Evolutionary conservation across 345 rosid genomes (phyloP), one percentile per base, ranked within the genome.

Genomic region (Heritiera fomes): DNA sequence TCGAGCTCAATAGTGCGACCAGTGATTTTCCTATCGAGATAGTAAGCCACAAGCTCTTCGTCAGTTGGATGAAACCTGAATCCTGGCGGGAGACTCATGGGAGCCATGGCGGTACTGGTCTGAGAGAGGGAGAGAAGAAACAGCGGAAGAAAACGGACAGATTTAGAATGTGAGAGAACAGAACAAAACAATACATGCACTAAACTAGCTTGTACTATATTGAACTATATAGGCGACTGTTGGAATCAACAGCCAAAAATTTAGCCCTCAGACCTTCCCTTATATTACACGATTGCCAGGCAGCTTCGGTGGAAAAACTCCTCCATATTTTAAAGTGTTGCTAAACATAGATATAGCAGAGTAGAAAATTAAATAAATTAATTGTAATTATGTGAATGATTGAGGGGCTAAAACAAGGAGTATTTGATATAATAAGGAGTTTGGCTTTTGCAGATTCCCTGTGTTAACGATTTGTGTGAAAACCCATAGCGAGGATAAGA

Each of bases 21-120:
- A 10, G 62, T 89, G 71, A 92, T 91, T 79, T 90, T 92, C 73
- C 94, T 78, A 71, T 90, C 90, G 0, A 92, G 90, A 83, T 92
- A 92, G 82, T 92, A 92, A 14, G 88, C 92, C 45, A 92, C 94
- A 28, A 92, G 90, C 80, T 92, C 96, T 85, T 92, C 96, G 18
- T 92, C 96, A 2, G 96, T 92, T 4, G 96, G 96, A 82, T 92
- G 97, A 79, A 92, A 92, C 84, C 97, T 87, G 80, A 92, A 92
- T 47, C 97, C 97, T 23, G 97, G 97, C 71, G 97, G 97, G 73
- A 92, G 91, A 77, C 86, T 92, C 97, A 86, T 86, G 9, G 93
- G 91, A 6, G 92, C 91, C 94, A 88, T 90, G 72, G 69, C 68
- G 13, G 13, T 30, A 28, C 41, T 47, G 40, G 2, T 47, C 15